phyloP scores from a whole-genome alignment of 2,329 filamentous ascomycete genomes.

The Colletotrichum aenigma region DNA sequence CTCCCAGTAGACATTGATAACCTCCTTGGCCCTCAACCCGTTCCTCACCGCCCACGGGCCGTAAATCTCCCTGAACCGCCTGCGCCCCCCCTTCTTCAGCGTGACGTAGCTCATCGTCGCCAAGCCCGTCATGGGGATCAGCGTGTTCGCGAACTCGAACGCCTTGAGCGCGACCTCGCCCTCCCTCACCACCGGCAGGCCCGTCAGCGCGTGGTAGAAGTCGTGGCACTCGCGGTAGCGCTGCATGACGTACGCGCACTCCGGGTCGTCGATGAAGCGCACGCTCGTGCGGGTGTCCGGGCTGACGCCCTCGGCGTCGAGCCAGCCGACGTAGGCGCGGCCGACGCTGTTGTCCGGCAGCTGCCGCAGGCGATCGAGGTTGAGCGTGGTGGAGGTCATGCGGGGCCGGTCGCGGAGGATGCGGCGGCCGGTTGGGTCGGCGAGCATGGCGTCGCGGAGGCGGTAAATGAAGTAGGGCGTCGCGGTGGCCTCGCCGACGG shows the following conservation, averaged over 20 bases:
- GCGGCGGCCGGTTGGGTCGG: slow-evolving; percentile 79
- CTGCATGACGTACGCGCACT: slow-evolving; percentile 99
- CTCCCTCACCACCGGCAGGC: slow-evolving; percentile 88
- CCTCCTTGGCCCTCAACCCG: slow-evolving; percentile 74
- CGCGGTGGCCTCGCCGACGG: slow-evolving; percentile 92
- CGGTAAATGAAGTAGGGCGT: slow-evolving; percentile 94
- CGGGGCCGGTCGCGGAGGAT: slow-evolving; percentile 91
- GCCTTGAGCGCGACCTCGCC: slow-evolving; percentile 97
- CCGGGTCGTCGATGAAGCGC: slow-evolving; percentile 90
- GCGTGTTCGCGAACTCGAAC: slow-evolving; percentile 94
- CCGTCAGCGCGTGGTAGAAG: slow-evolving; percentile 95
- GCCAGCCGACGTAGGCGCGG: slow-evolving; percentile 82
- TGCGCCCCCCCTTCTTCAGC: slow-evolving; percentile 80
- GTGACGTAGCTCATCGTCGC: slow-evolving; percentile 86
- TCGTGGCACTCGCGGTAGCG: slow-evolving; percentile 97
- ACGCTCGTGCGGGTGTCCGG: slow-evolving; percentile 86
- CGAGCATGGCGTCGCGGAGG: slow-evolving; percentile 90
- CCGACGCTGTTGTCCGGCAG: slow-evolving; percentile 79
- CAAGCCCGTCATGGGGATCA: slow-evolving; percentile 93
- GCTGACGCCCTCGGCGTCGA: slow-evolving; percentile 92
- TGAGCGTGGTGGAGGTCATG: slow-evolving; percentile 76
- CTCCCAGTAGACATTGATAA: slow-evolving; percentile 99
- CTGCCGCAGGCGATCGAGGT: slow-evolving; percentile 70
- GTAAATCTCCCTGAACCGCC: slow-evolving; percentile 75
- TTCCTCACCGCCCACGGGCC: slow-evolving; percentile 91